phyloP scores from a whole-genome alignment of 225 moss, liverwort and hornwort species.

The Marchantia paleacea region DNA sequence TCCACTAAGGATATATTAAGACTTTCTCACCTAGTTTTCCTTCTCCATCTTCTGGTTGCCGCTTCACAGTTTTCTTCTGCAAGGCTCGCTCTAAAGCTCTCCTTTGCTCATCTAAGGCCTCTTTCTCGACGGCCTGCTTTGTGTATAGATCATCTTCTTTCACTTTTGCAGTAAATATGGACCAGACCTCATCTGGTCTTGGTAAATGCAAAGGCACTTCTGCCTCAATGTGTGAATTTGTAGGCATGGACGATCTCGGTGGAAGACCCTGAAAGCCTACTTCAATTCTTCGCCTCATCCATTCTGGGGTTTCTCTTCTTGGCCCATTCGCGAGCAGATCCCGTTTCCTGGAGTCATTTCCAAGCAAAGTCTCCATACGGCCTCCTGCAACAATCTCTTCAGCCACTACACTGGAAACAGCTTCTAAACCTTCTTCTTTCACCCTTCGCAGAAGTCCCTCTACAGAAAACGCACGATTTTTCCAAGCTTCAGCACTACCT shows the following conservation, averaged over 20 bases:
- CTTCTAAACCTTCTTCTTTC: conserved; percentile 44
- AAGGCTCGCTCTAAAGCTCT: conserved; percentile 68
- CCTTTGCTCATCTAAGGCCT: conserved; percentile 72
- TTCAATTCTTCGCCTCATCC: conserved; percentile 74
- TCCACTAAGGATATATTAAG: not conserved
- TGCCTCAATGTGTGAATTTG: conserved; percentile 45
- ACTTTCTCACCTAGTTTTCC: conserved; percentile 49
- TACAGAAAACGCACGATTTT: conserved; percentile 51
- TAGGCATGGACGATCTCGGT: conserved; percentile 47
- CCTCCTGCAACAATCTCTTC: conserved; percentile 44
- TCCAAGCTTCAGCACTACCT: conserved; percentile 62
- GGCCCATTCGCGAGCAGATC: conserved; percentile 81
- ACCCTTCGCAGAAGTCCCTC: conserved; percentile 46
- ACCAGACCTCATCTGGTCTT: conserved; percentile 67
- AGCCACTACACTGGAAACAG: conserved; percentile 24
- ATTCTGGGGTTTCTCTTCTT: conserved; percentile 68
- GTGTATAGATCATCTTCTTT: conserved; percentile 68
- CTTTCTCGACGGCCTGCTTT: conserved; percentile 73
- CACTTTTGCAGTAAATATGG: conserved; percentile 55
- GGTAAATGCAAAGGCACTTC: conserved; percentile 62
- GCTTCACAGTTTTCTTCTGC: conserved; percentile 52
- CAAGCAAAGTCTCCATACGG: conserved; percentile 60
- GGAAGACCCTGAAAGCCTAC: conserved; percentile 61
- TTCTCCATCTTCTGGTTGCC: conserved; percentile 48
- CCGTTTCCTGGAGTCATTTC: conserved; percentile 56